These are phyloP conservation scores for Eragrostis curvula DNA, from an alignment of 176 grass and related monocot genomes.

Conservation along the genomic window DNA sequence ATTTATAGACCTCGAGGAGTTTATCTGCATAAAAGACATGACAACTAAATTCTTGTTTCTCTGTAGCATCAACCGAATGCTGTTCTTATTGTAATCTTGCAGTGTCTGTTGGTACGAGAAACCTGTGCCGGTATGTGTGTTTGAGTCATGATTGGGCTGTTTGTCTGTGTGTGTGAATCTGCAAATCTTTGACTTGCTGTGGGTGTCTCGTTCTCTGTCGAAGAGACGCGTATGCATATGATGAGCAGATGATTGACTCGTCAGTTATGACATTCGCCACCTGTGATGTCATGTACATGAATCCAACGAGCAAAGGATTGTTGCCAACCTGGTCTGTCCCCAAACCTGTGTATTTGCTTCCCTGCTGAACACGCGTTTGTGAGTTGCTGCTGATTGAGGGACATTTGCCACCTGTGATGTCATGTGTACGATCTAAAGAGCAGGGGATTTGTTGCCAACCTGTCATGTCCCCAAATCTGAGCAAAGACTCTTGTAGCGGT, in stretches of 20 bases:
- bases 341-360: neutral
- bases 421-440: conserved; percentile 10
- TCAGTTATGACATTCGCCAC: neutral
- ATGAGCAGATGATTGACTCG: conserved; percentile 12
- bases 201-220: neutral
- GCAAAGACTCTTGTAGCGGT: neutral
- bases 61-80: neutral
- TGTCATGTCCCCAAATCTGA: conserved; percentile 14
- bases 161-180: conserved; percentile 35
- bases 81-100: conserved; percentile 21
- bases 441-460: neutral
- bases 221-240: conserved; percentile 25
- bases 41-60: conserved; percentile 39
- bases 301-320: conserved; percentile 9
- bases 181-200: conserved; percentile 44
- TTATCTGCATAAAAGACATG: conserved; percentile 47
- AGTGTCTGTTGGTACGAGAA: conserved; percentile 46
- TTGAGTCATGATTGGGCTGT: conserved; percentile 43
- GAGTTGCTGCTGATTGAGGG: conserved; percentile 24
- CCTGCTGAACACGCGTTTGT: neutral
- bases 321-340: conserved; percentile 43
- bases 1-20: conserved; percentile 46
- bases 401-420: conserved; percentile 28
- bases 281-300: conserved; percentile 32
- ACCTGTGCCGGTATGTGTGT: conserved; percentile 30